Conservation (phyloP, 495 filamentous ascomycete genomes). For the Penicillium manginii region DNA sequence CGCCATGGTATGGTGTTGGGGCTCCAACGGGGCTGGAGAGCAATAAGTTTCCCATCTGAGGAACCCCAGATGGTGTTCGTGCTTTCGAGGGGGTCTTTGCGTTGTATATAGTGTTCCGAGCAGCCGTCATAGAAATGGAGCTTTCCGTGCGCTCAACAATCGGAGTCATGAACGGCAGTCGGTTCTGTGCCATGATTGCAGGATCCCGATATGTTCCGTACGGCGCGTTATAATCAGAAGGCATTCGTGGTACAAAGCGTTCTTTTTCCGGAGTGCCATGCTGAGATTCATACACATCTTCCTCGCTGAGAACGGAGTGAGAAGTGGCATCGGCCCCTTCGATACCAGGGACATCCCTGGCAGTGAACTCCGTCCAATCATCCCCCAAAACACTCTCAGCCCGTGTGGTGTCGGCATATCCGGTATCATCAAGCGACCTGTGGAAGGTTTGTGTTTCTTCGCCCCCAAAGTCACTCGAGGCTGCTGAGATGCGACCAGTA, state of each 20-base stretch:
- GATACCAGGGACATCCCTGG: conserved; percentile 64
- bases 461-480: conserved; percentile 67
- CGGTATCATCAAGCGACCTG: conserved; percentile 46
- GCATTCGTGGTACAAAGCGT: conserved; percentile 69
- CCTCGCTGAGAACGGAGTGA: conserved; percentile 38
- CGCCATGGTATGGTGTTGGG: conserved; percentile 34
- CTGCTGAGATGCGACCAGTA: conserved; percentile 66
- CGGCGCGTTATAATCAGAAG: conserved; percentile 81
- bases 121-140: conserved; percentile 66
- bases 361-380: conserved; percentile 86
- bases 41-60: conserved; percentile 42
- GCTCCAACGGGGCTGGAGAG: conserved; percentile 35
- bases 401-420: conserved; percentile 47
- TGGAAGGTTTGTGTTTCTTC: conserved; percentile 57
- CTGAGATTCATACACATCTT: conserved; percentile 20
- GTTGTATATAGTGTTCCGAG: conserved; percentile 58
- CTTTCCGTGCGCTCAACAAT: conserved; percentile 95
- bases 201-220: conserved; percentile 77
- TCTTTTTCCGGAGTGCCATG: conserved; percentile 42
- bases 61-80: conserved; percentile 30
- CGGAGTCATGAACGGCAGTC: conserved; percentile 96
- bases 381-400: conserved; percentile 63
- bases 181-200: conserved; percentile 75
- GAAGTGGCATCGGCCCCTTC: conserved; percentile 30
- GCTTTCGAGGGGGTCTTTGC: conserved; percentile 75